Conservation (phyloP, 169 alveolate species). For the Eimeria praecox region DNA sequence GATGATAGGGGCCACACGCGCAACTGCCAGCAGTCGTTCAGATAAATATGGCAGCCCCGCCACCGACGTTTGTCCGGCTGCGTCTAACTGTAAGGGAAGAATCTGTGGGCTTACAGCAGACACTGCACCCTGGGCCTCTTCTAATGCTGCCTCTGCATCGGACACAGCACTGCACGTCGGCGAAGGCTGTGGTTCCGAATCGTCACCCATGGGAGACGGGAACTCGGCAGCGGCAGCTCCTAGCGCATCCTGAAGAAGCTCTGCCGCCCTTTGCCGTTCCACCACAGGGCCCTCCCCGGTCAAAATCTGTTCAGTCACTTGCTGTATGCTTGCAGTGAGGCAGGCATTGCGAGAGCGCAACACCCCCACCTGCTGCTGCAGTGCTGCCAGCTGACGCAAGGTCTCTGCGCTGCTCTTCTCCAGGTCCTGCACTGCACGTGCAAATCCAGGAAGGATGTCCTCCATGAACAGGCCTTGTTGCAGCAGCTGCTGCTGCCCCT, state of each 20-base stretch:
- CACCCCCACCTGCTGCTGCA: slow-evolving; percentile 68
- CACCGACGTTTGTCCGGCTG: not conserved
- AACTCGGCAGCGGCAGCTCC: slow-evolving; percentile 40
- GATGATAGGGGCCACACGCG: not conserved
- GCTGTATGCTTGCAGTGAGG: slow-evolving; percentile 37
- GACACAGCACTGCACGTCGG: slow-evolving; percentile 53
- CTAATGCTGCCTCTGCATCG: slow-evolving; percentile 62
- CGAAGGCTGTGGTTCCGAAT: slow-evolving; percentile 42
- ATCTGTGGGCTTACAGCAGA: slow-evolving; percentile 47
- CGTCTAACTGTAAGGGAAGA: not conserved
- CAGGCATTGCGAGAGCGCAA: slow-evolving; percentile 57
- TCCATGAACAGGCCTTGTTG: slow-evolving; percentile 44
- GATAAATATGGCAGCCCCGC: not conserved
- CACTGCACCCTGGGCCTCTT: slow-evolving; percentile 67
- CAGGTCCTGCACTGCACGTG: slow-evolving; percentile 70
- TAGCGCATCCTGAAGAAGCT: slow-evolving; percentile 53
- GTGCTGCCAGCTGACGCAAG: slow-evolving; percentile 53
- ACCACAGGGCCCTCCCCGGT: slow-evolving; percentile 38
- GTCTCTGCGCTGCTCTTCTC: slow-evolving; percentile 71
- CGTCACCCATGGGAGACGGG: slow-evolving; percentile 61
- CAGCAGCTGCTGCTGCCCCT: slow-evolving; percentile 8
- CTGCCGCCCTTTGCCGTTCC: slow-evolving; percentile 55
- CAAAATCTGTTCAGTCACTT: slow-evolving; percentile 35
- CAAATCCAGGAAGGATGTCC: slow-evolving; percentile 61
- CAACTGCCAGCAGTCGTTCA: not conserved